Evolutionary conservation across 352 stramenopile species (phyloP), one percentile per base, ranked within the genome.

Genomic region (Phytopythium oedochilum): DNA sequence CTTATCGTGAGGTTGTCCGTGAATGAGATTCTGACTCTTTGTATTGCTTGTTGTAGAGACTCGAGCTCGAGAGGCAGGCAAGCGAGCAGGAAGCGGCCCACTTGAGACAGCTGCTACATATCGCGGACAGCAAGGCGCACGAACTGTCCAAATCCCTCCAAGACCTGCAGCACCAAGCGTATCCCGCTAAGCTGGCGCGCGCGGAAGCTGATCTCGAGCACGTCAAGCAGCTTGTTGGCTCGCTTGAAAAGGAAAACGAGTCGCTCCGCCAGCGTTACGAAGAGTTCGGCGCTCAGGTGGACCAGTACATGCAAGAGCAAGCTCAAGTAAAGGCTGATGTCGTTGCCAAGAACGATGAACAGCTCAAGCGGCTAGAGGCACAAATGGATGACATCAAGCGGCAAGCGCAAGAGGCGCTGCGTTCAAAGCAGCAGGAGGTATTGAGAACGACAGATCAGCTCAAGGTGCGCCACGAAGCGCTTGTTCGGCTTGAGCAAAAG

Each of bases 281-380:
- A 53, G 77, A 89, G 36, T 89, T 92, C 60, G 82, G 79, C 1
- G 63, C 65, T 4, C 78, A 92, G 45, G 79, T 92, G 20, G 80
- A 92, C 31, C 47, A 75, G 20, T 87, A 88, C 43, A 88, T 90
- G 73, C 73, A 81, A 32, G 78, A 89, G n/a, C 82, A 88, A 39
- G 61, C 70, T 1, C 56, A 82, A 43, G 73, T 85, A 28, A 79
- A 83, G 22, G 59, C 69, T 3, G 36, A 46, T 5, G 62, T 75
- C 22, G 51, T 77, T 7, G 47, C 61, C 18, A 68, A 71, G 20
- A 57, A 55, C 3, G 69, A 81, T 3, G 60, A 75, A 11, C 70
- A 76, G 34, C 25, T 74, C 3, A 70, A 73, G 8, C 54, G 75
- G 9, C 10, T 78, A 3, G 59, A 76, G 31, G 57, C 17, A 25